A percentile compares a stretch with the other conserved stretches of the same genome.
Conservation (phyloP, 768 basidiomycete species). For the Boletus subparvulus region DNA sequence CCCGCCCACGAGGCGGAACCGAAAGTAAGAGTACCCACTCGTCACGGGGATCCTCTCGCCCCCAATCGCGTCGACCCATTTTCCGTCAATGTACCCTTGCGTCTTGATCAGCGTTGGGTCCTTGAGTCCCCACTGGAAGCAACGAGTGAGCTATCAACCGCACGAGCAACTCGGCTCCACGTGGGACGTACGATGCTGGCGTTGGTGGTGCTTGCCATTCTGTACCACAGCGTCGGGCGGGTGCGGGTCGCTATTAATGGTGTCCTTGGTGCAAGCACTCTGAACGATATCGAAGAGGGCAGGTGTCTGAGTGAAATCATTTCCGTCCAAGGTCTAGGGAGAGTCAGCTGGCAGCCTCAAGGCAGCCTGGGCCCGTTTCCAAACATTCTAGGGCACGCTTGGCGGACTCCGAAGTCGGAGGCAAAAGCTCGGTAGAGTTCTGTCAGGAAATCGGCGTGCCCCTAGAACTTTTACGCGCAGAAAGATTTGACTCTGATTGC, state of each 20-base stretch:
- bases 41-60: slow-evolving; percentile 71
- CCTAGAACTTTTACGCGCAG: too few relatives aligned
- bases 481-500: too few relatives aligned
- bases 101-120: slow-evolving; percentile 74
- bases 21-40: slow-evolving; percentile 48
- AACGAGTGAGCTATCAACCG: neutral
- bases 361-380: too few relatives aligned
- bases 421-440: too few relatives aligned
- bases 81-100: slow-evolving; percentile 78
- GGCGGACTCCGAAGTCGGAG: too few relatives aligned
- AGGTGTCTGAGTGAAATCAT: slow-evolving; percentile 18
- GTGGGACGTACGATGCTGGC: slow-evolving; percentile 32
- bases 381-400: too few relatives aligned
- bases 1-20: neutral
- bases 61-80: slow-evolving; percentile 81
- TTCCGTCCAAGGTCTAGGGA: neutral
- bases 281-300: slow-evolving; percentile 18
- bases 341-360: slow-evolving; percentile 1
- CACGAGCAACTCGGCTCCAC: neutral
- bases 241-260: neutral
- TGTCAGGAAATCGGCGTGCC: too few relatives aligned
- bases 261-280: slow-evolving; percentile 19
- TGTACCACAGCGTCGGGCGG: slow-evolving; percentile 26
- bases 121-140: slow-evolving; percentile 65
- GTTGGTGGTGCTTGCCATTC: slow-evolving; percentile 57